A percentile compares a stretch with the other conserved stretches of the same genome.
Conservation (phyloP, 306 rosid species). For the Citrullus colocynthis region DNA sequence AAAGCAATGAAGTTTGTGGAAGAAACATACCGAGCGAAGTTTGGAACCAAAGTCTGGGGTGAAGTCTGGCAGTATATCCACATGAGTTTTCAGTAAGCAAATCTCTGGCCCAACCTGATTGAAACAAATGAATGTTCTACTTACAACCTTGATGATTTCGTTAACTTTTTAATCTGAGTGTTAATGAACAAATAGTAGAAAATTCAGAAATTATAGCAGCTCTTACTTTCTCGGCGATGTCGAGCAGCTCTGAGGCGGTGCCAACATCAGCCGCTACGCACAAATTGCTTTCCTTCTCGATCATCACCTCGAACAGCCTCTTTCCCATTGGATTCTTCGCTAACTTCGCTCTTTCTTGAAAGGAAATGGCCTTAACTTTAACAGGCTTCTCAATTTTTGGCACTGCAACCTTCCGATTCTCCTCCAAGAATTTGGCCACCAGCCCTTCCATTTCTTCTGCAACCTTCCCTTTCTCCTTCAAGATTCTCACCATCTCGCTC, state of each 20-base stretch:
- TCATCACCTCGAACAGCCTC: slow-evolving; percentile 69
- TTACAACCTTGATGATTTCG: background rate
- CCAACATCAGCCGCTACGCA: slow-evolving; percentile 89
- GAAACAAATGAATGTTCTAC: background rate
- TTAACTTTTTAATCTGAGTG: background rate
- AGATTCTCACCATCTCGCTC: slow-evolving; percentile 66
- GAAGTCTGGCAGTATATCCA: slow-evolving; percentile 88
- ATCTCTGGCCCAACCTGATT: slow-evolving; percentile 86
- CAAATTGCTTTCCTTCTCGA: slow-evolving; percentile 63
- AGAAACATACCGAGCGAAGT: slow-evolving; percentile 50
- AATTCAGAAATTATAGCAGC: background rate
- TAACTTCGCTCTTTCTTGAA: slow-evolving; percentile 59
- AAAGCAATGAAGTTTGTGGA: background rate
- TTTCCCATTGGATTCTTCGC: slow-evolving; percentile 76
- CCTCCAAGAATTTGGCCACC: slow-evolving; percentile 54
- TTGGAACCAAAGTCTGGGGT: slow-evolving; percentile 76
- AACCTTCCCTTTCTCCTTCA: slow-evolving; percentile 64
- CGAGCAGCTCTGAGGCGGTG: slow-evolving; percentile 67
- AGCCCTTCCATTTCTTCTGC: slow-evolving; percentile 42
- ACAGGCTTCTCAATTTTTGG: slow-evolving; percentile 28
- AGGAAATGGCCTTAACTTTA: slow-evolving; percentile 32
- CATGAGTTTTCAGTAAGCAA: slow-evolving; percentile 86
- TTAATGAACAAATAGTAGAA: background rate
- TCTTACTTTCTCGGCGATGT: slow-evolving; percentile 64
- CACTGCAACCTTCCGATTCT: slow-evolving; percentile 61